Conservation (phyloP, 2,329 filamentous ascomycete species). For the Penicillium sp. region DNA sequence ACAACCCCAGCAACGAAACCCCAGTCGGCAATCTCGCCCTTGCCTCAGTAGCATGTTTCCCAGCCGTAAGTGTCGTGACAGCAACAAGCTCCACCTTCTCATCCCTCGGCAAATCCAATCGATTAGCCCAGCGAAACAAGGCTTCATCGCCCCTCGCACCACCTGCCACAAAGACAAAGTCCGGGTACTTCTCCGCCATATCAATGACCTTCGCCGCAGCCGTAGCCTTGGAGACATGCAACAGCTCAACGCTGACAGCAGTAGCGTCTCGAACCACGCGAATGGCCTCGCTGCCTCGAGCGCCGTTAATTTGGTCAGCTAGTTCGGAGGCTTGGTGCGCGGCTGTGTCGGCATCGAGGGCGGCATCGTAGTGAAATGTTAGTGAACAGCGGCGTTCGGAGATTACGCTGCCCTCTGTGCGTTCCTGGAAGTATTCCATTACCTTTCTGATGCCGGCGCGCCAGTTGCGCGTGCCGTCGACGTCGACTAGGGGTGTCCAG, state of each 20-base stretch:
- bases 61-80: conserved; percentile 72
- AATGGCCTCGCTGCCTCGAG: conserved; percentile 76
- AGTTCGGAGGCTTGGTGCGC: conserved; percentile 82
- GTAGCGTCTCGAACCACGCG: conserved; percentile 79
- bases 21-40: conserved; percentile 78
- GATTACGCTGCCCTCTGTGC: conserved; percentile 79
- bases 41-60: conserved; percentile 80
- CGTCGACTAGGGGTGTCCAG: conserved; percentile 76
- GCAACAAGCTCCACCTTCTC: background rate
- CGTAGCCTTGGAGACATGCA: conserved; percentile 80
- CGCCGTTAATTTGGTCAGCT: conserved; percentile 89
- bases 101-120: conserved; percentile 45
- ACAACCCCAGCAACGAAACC: conserved; percentile 9
- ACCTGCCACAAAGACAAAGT: conserved; percentile 85
- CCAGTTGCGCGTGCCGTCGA: conserved; percentile 68
- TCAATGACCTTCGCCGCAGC: conserved; percentile 71
- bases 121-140: conserved; percentile 92
- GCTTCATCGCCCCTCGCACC: conserved; percentile 87
- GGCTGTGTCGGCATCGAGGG: conserved; percentile 71
- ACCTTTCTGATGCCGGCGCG: conserved; percentile 78
- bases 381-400: conserved; percentile 84
- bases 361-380: conserved; percentile 80
- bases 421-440: conserved; percentile 82
- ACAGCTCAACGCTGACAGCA: conserved; percentile 77
- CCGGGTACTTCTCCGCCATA: conserved; percentile 57